Conservation (phyloP, 306 rosid genomes). For the Mimosa bimucronata region DNA sequence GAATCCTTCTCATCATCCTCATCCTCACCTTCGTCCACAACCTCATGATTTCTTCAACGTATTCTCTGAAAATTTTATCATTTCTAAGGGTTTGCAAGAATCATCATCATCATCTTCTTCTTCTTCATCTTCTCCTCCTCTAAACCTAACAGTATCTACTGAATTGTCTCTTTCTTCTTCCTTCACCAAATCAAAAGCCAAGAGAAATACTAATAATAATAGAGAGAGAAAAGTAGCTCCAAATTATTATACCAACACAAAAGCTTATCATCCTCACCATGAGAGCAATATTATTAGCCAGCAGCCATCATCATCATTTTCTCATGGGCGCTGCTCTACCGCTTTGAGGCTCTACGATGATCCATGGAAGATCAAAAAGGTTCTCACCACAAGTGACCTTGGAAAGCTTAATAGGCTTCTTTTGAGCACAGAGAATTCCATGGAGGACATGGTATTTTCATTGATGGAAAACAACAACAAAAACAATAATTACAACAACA, state of each 20-base stretch:
- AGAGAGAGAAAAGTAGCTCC: neutral
- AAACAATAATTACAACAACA: neutral
- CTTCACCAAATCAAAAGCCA: neutral
- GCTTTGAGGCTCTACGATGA: slow-evolving; percentile 17
- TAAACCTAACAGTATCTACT: neutral
- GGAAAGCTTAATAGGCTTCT: slow-evolving; percentile 31
- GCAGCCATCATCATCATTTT: neutral
- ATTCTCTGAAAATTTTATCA: neutral
- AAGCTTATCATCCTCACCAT: neutral
- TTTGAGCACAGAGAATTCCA: neutral
- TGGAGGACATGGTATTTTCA: neutral
- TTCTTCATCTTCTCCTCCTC: neutral
- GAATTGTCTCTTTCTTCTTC: slow-evolving; percentile 9
- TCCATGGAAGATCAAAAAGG: slow-evolving; percentile 42
- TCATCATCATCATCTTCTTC: no score
- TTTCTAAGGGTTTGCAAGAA: neutral
- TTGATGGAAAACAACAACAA: neutral
- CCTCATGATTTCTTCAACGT: neutral
- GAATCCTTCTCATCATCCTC: neutral
- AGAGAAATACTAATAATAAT: neutral
- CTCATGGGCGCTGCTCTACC: slow-evolving; percentile 3
- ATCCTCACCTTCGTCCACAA: neutral
- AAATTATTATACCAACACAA: neutral
- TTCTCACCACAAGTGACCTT: slow-evolving; percentile 20
- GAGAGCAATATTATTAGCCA: neutral